phyloP scores from a whole-genome alignment of 2,329 filamentous ascomycete species.

The Fusarium brachygibbosum region DNA sequence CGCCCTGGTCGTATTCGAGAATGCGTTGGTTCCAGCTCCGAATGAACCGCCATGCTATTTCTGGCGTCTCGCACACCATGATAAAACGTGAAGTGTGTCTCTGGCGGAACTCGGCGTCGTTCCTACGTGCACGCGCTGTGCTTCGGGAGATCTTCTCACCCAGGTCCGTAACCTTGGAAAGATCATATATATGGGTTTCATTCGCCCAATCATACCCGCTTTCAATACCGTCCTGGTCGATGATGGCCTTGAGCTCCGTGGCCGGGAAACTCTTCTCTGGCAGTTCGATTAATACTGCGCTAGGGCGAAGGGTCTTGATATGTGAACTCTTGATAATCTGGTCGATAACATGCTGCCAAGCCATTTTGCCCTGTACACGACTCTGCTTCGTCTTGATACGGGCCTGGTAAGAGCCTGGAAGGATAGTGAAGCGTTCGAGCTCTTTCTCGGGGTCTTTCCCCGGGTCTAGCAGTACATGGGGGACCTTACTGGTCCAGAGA shows the following conservation, averaged over 20 bases:
- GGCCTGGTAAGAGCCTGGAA: constrained; percentile 44
- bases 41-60: constrained; percentile 57
- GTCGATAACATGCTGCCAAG: constrained; percentile 48
- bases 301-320: constrained; percentile 44
- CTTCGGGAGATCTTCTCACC: neutral
- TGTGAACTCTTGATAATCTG: constrained; percentile 42
- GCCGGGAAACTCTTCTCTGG: constrained; percentile 51
- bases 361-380: constrained; percentile 41
- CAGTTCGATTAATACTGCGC: constrained; percentile 51
- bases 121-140: constrained; percentile 18
- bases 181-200: constrained; percentile 26
- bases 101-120: constrained; percentile 36
- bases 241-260: constrained; percentile 27
- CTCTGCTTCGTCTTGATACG: constrained; percentile 26
- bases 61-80: constrained; percentile 51
- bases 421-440: constrained; percentile 50
- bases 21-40: constrained; percentile 58
- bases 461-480: constrained; percentile 43
- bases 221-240: constrained; percentile 25
- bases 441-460: constrained; percentile 38
- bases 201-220: constrained; percentile 33
- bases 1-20: constrained; percentile 40
- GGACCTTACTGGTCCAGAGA: constrained; percentile 51
- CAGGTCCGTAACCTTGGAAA: constrained; percentile 17
- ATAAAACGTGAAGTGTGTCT: constrained; percentile 51